Conservation (phyloP, 805 yeast genomes). For the Cyberlindnera maclurae region DNA sequence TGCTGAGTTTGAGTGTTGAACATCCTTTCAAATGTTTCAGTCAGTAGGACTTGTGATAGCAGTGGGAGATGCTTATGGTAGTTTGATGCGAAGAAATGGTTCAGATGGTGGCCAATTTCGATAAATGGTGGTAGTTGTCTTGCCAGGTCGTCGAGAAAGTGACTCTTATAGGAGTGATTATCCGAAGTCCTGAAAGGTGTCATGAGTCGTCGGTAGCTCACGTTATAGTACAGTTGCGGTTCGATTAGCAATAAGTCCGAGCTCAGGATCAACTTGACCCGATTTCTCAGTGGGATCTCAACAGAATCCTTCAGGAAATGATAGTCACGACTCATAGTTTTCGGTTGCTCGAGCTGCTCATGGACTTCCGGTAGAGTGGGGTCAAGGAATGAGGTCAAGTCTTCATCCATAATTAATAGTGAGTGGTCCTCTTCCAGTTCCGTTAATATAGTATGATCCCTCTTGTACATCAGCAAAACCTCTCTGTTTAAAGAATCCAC, state of each 20-base stretch:
- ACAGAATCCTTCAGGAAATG: constrained; percentile 15
- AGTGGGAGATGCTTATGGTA: constrained; percentile 13
- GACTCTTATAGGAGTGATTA: constrained; percentile 7
- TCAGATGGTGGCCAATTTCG: constrained; percentile 9
- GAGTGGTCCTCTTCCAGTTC: not conserved
- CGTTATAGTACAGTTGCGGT: constrained; percentile 7
- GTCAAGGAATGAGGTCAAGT: not conserved
- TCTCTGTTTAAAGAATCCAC: constrained; percentile 11
- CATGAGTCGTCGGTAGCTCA: constrained; percentile 7
- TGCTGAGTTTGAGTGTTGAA: constrained; percentile 4
- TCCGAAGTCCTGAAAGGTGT: constrained; percentile 9
- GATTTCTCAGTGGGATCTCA: constrained; percentile 11
- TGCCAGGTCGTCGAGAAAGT: constrained; percentile 7
- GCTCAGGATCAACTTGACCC: constrained; percentile 8
- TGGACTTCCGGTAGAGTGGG: not conserved
- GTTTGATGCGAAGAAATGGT: constrained; percentile 11
- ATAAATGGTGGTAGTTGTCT: constrained; percentile 8
- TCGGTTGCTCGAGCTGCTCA: not conserved
- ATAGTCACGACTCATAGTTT: constrained; percentile 8
- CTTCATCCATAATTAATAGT: not conserved
- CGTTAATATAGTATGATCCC: constrained; percentile 5
- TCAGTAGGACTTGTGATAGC: constrained; percentile 3
- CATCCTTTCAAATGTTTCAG: constrained; percentile 8
- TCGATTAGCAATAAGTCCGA: constrained; percentile 4
- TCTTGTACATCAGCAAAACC: constrained; percentile 10